Conservation (phyloP, 2,329 filamentous ascomycete genomes). For the Cordyceps tenuipes region DNA sequence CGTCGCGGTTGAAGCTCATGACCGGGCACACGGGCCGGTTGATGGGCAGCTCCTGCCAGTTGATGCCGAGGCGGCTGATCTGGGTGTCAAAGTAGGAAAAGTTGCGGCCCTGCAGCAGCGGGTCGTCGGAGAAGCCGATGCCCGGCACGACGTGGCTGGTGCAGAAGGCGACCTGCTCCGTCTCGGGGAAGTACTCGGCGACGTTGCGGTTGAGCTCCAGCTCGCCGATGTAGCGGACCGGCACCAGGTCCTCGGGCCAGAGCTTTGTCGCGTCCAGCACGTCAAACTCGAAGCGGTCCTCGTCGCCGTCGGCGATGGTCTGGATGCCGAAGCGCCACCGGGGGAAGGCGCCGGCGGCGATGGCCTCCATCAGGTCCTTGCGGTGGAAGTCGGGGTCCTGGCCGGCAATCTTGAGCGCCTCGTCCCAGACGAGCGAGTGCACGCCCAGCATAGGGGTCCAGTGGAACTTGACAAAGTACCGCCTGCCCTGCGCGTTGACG, state of each 20-base stretch:
- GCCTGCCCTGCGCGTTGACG: constrained; percentile 57
- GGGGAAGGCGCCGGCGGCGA: constrained; percentile 61
- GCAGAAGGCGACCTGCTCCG: constrained; percentile 76
- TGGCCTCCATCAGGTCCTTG: constrained; percentile 67
- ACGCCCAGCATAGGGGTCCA: constrained; percentile 68
- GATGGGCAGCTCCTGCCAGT: constrained; percentile 71
- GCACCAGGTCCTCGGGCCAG: constrained; percentile 72
- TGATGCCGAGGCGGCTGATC: constrained; percentile 60
- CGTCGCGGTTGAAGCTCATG: constrained; percentile 71
- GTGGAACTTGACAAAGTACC: constrained; percentile 70
- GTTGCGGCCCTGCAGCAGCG: constrained; percentile 65
- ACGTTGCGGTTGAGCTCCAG: constrained; percentile 71
- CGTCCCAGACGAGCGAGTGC: constrained; percentile 71
- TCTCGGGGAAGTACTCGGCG: constrained; percentile 76
- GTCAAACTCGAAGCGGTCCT: constrained; percentile 77
- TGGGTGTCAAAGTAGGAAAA: constrained; percentile 61
- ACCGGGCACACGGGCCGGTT: constrained; percentile 68
- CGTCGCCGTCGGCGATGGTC: constrained; percentile 59
- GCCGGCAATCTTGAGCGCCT: constrained; percentile 64
- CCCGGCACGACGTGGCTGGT: constrained; percentile 73
- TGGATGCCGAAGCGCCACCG: constrained; percentile 83
- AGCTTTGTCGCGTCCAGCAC: constrained; percentile 79
- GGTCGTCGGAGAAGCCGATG: constrained; percentile 69
- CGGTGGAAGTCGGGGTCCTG: constrained; percentile 77
- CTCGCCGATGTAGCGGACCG: constrained; percentile 70